Base-by-base conservation (phyloP, 1,284 basidiomycete species). In the Dichomitus squalens region DNA sequence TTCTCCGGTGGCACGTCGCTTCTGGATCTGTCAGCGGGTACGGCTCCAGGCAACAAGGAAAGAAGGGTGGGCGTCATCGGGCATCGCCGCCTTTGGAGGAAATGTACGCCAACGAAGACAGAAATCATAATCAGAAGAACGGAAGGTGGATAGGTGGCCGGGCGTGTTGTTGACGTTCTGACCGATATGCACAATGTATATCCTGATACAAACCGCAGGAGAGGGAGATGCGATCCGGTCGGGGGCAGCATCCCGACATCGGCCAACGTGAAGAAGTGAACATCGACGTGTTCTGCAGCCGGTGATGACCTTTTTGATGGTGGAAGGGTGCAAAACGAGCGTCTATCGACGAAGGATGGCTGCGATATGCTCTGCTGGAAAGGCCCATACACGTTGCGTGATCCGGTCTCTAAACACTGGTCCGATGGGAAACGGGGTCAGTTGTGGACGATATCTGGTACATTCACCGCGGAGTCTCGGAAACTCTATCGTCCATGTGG, bases 1-100 rank as follows among this genome's bases (percentile, higher is more conserved):
- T 55, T 55, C 53, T 55, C 47, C 48, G 46, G 53, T 29, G 52
- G 39, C 4, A 18, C 21, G 11, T 20, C n/a, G 4, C 34, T 16
- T 7, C 18, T 9, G 25, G 21, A 36, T 53, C 34, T 38, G 52
- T 38, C 52, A 38, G 29, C 25, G 11, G n/a, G 33, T 12, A 35
- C 31, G 38, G 31, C 31, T 20, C 16, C 38, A 35, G 21, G 12
- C 16, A 41, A 35, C 31, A 27, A 36, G 33, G 47, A 35, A 8
- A 44, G 47, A 44, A 34, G 39, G 14, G 11, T 7, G 47, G 38
- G 20, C 14, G 31, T 9, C 27, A 34, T 38, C n/a, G n/a, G n/a
- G n/a, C n/a, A n/a, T n/a, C 18, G 18, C 36, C 1, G 9, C 20
- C 23, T 23, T 31, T 18, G 9, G 31, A 11, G 27, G 7, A n/a